phyloP scores from a whole-genome alignment of 2,329 filamentous ascomycete species.

The Aspergillus thermomutatus region DNA sequence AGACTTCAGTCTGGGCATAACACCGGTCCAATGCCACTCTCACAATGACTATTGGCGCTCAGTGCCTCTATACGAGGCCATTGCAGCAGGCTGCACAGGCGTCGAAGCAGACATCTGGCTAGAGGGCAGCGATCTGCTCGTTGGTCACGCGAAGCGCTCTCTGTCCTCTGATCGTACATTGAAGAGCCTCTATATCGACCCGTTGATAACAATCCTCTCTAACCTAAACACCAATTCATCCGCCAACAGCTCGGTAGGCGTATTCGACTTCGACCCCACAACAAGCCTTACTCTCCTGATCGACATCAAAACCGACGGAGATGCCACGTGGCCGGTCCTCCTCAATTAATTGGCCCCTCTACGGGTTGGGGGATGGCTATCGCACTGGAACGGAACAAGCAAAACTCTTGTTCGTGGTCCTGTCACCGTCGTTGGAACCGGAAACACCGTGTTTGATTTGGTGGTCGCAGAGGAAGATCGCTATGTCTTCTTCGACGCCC shows the following conservation, averaged over 20 bases:
- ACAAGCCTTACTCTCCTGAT: neutral
- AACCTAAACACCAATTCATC: neutral
- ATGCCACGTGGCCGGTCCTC: neutral
- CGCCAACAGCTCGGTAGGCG: neutral
- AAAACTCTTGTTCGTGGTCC: neutral
- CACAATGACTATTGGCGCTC: slow-evolving; percentile 45
- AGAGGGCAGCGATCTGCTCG: neutral
- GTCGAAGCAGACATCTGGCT: slow-evolving; percentile 49
- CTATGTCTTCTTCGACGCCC: neutral
- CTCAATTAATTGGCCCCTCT: neutral
- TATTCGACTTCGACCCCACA: neutral
- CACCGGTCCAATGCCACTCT: slow-evolving; percentile 30
- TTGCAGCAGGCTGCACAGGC: slow-evolving; percentile 40
- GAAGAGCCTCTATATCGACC: neutral
- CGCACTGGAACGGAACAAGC: neutral
- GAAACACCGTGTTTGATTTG: neutral
- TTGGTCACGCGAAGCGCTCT: neutral
- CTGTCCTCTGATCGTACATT: neutral
- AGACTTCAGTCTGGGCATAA: neutral
- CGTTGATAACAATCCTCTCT: neutral
- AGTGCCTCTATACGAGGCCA: slow-evolving; percentile 38
- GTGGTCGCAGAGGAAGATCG: neutral
- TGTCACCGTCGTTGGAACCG: neutral
- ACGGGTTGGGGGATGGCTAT: neutral
- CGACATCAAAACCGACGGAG: neutral